phyloP scores from a whole-genome alignment of 768 basidiomycete species.

The Boletus bicolor region DNA sequence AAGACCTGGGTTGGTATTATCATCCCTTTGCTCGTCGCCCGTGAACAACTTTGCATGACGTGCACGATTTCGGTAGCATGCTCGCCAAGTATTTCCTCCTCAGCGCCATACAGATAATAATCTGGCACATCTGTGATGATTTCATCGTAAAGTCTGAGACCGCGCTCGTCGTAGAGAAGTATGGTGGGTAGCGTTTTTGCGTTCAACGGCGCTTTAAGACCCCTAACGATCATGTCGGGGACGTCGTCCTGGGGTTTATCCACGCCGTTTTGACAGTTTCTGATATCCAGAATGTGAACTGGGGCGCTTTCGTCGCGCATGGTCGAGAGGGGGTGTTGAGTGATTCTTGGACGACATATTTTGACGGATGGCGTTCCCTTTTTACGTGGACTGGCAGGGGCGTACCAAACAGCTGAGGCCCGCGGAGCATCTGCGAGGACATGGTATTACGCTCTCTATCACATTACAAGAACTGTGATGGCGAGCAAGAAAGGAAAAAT shows the following conservation, averaged over 20 bases:
- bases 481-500: too few species aligned
- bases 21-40: slow-evolving; percentile 14
- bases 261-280: slow-evolving; percentile 6
- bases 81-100: slow-evolving; percentile 77
- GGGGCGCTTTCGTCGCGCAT: slow-evolving; percentile 23
- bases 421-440: too few species aligned
- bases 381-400: neutral
- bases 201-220: slow-evolving; percentile 52
- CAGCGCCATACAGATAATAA: slow-evolving; percentile 89
- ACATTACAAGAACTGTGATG: too few species aligned
- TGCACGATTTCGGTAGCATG: slow-evolving; percentile 73
- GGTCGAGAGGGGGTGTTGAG: neutral
- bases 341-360: neutral
- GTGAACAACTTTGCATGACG: slow-evolving; percentile 53
- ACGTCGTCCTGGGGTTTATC: slow-evolving; percentile 31
- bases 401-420: too few species aligned
- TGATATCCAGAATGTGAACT: slow-evolving; percentile 23
- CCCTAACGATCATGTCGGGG: slow-evolving; percentile 46
- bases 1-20: slow-evolving; percentile 50
- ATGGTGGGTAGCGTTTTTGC: slow-evolving; percentile 73
- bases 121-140: slow-evolving; percentile 75
- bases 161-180: slow-evolving; percentile 83
- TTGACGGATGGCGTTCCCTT: neutral
- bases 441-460: too few species aligned
- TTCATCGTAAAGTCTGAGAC: slow-evolving; percentile 81